Evolutionary conservation across 805 yeast species (phyloP).

Genomic region (Jamesozyma piceae): DNA sequence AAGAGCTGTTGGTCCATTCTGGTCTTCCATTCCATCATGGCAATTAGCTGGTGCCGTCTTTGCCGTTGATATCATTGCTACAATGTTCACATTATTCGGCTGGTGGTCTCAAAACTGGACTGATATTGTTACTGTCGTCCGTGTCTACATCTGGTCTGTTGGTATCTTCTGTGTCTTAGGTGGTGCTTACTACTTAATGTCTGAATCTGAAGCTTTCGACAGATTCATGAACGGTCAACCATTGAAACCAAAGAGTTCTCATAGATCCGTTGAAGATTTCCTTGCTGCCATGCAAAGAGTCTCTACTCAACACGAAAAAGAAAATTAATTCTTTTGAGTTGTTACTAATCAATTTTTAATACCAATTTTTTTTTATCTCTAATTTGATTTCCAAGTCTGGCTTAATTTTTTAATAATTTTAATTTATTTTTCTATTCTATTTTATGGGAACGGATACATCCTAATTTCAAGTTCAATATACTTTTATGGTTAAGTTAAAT

Average conservation of each 20-base stretch:
- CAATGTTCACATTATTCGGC: conserved; percentile 87
- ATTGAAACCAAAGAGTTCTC: conserved; percentile 44
- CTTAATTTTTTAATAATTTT: conserved; percentile 1
- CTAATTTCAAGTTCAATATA: neutral
- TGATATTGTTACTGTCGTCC: conserved; percentile 87
- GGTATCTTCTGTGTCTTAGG: conserved; percentile 95
- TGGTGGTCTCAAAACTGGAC: conserved; percentile 98
- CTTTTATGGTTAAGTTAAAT: neutral
- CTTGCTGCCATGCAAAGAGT: conserved; percentile 82
- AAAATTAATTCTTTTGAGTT: conserved; percentile 36
- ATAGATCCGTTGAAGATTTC: conserved; percentile 74
- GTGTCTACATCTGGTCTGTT: conserved; percentile 92
- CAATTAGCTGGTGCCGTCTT: conserved; percentile 91
- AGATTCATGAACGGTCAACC: conserved; percentile 77
- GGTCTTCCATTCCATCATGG: conserved; percentile 96
- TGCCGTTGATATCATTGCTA: conserved; percentile 81
- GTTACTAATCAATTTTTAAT: conserved; percentile 2
- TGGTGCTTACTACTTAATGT: conserved; percentile 93
- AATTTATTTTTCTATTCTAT: conserved; percentile 2
- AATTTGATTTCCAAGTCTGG: conserved; percentile 1
- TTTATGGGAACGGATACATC: conserved; percentile 12
- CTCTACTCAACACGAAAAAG: conserved; percentile 81
- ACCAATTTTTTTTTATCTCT: conserved; percentile 2
- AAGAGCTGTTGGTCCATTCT: conserved; percentile 96
- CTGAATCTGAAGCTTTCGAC: conserved; percentile 70